phyloP scores from a whole-genome alignment of 371 early-diverging fungal species.

The Mucor plumbeus region DNA sequence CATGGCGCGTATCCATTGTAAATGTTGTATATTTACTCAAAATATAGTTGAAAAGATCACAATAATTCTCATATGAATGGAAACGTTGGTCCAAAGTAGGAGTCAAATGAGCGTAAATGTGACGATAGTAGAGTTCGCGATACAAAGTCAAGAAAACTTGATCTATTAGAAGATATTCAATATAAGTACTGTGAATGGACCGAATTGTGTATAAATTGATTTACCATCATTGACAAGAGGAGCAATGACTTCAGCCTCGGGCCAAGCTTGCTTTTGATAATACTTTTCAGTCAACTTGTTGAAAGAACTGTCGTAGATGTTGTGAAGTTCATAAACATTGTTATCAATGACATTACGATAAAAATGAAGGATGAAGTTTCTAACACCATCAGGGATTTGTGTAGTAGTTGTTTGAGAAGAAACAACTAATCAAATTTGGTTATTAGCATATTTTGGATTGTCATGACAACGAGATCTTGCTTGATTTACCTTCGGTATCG shows the following conservation, averaged over 20 bases:
- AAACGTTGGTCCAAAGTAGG: constrained; percentile 91
- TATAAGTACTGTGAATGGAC: neutral
- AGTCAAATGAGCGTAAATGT: constrained; percentile 89
- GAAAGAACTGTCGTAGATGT: constrained; percentile 91
- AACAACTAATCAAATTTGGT: constrained; percentile 18
- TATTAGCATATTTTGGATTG: neutral
- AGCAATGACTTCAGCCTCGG: constrained; percentile 85
- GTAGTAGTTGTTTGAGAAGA: constrained; percentile 53
- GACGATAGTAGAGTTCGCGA: constrained; percentile 95
- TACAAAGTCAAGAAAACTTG: constrained; percentile 92
- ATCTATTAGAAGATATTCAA: constrained; percentile 48
- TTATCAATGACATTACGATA: constrained; percentile 80
- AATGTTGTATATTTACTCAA: constrained; percentile 68
- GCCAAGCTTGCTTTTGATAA: constrained; percentile 91
- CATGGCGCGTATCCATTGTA: neutral
- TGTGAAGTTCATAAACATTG: constrained; percentile 84
- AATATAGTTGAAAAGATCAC: constrained; percentile 95
- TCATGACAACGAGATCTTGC: neutral
- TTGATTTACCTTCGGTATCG: constrained; percentile 46
- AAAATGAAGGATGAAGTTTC: constrained; percentile 84
- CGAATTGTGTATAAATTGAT: neutral
- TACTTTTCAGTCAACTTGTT: constrained; percentile 91
- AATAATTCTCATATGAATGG: constrained; percentile 94
- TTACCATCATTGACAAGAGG: constrained; percentile 87
- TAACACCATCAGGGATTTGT: constrained; percentile 82